Base-by-base conservation (phyloP, 805 yeast genomes). In the Metschnikowia anglica region DNA sequence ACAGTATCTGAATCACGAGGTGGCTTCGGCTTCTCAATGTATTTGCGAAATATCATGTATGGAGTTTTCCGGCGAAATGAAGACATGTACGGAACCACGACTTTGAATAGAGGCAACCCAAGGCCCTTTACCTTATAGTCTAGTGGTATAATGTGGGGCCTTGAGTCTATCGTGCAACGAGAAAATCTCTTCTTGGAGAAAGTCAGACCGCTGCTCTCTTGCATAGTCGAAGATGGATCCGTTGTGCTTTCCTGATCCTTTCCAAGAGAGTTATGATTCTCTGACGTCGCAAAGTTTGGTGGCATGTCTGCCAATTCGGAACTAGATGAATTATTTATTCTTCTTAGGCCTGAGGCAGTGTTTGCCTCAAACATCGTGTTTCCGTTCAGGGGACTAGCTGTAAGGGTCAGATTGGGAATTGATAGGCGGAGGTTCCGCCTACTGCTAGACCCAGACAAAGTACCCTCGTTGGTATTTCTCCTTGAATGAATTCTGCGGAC, bases 61-160 rank as follows among this genome's bases (percentile, higher is more conserved):
- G 75, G 73, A 2, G 63, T 49, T 37, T 57, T 61, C 37, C 65
- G 64, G 12, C 70, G 56, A 39, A 70, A 59, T 5, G 56, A 45
- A 6, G 70, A 56, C 61, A 69, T 51, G 52, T 67, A 66, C 2
- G 74, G 74, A 1, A 60, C 59, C 18, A 53, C 51, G 11, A 68
- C 44, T 47, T 62, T 68, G 47, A 70, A 57, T 8, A 70, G 41
- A 0, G 75, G 75, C 31, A 68, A 49, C 0, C 73, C 74, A 19
- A 47, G 11, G 2, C 74, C 74, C 45, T 51, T 52, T 12, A 48
- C 32, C 34, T 65, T 66, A 38, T 59, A 54, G 8, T 55, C 63
- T 5, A 62, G 40, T 0, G 73, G 72, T 0, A 68, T 52, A 3
- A 66, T 55, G 45, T 65, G 71, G 7, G 43, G 48, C 39, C 71